A percentile compares a stretch with the other conserved stretches of the same genome.
phyloP scores from a whole-genome alignment of 2,329 filamentous ascomycete species.

The Nemania diffusa region DNA sequence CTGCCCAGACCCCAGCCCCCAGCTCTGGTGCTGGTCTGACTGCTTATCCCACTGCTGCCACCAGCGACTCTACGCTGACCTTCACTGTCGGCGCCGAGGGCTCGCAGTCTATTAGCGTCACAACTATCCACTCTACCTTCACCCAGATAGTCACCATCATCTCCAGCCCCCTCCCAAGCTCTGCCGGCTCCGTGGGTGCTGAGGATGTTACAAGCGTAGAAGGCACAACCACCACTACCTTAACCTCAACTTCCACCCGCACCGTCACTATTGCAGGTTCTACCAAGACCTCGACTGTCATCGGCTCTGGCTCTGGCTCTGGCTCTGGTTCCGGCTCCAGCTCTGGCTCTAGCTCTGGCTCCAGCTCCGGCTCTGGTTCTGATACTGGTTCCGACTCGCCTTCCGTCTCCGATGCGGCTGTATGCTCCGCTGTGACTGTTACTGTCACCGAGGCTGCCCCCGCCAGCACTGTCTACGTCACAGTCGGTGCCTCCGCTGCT shows the following conservation, averaged over 20 bases:
- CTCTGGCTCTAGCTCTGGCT: constrained; percentile 32
- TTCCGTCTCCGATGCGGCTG: constrained; percentile 37
- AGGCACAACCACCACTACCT: constrained; percentile 47
- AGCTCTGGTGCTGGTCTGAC: constrained; percentile 29
- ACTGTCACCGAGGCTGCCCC: constrained; percentile 48
- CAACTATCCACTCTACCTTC: constrained; percentile 48
- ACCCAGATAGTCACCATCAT: constrained; percentile 46
- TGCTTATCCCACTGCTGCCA: constrained; percentile 28
- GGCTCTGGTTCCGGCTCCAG: constrained; percentile 33
- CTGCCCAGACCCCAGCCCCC: constrained; percentile 32
- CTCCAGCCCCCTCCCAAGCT: constrained; percentile 35
- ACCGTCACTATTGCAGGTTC: constrained; percentile 45
- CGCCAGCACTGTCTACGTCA: constrained; percentile 48
- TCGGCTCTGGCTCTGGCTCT: constrained; percentile 32
- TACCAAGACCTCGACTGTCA: constrained; percentile 32
- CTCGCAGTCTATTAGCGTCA: constrained; percentile 45
- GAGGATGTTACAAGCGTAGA: constrained; percentile 32
- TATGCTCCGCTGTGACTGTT: constrained; percentile 45
- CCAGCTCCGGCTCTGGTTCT: constrained; percentile 31
- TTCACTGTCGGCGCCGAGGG: constrained; percentile 46
- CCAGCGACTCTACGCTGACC: constrained; percentile 39
- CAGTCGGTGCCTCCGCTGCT: constrained; percentile 34
- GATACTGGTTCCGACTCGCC: constrained; percentile 28
- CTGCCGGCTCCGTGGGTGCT: constrained; percentile 23
- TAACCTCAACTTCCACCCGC: constrained; percentile 47